A percentile compares a stretch with the other conserved stretches of the same genome.
Conservation (phyloP, 2,329 filamentous ascomycete species). For the Tolypocladium tropicale region DNA sequence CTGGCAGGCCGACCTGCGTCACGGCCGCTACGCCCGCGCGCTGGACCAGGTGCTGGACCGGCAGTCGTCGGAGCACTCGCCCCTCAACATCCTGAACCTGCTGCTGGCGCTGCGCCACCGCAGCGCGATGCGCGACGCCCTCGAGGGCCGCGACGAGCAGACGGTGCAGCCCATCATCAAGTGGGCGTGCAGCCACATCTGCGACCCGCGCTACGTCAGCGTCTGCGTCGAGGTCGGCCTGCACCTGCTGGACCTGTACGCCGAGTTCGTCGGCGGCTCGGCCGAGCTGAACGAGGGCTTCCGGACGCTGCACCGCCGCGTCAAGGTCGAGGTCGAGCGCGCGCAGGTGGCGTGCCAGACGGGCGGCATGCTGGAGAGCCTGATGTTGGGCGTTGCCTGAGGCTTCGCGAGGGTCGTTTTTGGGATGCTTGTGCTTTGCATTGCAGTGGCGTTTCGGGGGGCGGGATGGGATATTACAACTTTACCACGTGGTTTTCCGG, state of each 20-base stretch:
- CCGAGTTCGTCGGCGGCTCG: conserved; percentile 65
- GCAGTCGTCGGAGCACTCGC: conserved; percentile 39
- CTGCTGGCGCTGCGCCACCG: conserved; percentile 80
- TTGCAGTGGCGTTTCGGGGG: conserved; percentile 1
- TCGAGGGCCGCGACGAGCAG: conserved; percentile 71
- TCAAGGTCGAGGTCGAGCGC: conserved; percentile 68
- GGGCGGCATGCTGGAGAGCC: conserved; percentile 73
- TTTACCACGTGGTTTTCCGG: background rate
- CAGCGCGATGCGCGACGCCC: conserved; percentile 69
- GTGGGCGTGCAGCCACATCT: conserved; percentile 74
- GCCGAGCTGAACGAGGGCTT: conserved; percentile 63
- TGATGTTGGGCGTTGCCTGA: conserved; percentile 28
- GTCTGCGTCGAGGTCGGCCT: conserved; percentile 77
- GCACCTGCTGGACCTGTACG: conserved; percentile 78
- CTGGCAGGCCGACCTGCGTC: conserved; percentile 77
- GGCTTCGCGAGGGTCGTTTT: background rate
- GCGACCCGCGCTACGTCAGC: conserved; percentile 70
- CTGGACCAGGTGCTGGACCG: conserved; percentile 67
- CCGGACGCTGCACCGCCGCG: conserved; percentile 56
- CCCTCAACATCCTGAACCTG: conserved; percentile 60
- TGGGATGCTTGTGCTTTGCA: background rate
- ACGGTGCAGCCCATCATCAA: conserved; percentile 71
- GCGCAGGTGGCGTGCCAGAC: conserved; percentile 76
- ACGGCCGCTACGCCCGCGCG: conserved; percentile 65
- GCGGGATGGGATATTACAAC: background rate